Conservation (phyloP, 1,139 yeast genomes). For the Magnusiomyces ingens region DNA sequence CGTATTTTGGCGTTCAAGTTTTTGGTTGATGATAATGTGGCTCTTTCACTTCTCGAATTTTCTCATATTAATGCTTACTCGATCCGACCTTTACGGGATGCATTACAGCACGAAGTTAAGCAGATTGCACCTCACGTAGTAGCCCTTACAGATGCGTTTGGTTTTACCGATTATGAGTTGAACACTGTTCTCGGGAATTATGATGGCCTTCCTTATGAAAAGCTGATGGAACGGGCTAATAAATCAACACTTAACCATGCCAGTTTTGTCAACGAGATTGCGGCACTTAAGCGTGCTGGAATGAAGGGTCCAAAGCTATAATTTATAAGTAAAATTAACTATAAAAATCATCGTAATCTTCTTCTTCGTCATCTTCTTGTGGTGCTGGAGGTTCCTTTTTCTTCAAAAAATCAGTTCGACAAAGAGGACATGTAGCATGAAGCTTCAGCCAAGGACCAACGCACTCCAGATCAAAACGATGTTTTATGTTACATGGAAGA, state of each 20-base stretch:
- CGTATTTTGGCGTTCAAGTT: constrained; percentile 26
- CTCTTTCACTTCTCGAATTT: constrained; percentile 32
- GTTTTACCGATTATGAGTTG: constrained; percentile 12
- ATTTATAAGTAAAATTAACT: constrained; percentile 1
- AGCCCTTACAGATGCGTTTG: constrained; percentile 12
- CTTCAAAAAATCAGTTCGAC: constrained; percentile 62
- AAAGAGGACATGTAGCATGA: constrained; percentile 81
- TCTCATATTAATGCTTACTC: constrained; percentile 40
- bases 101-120: constrained; percentile 41
- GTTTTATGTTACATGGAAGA: constrained; percentile 67
- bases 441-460: constrained; percentile 81
- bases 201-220: constrained; percentile 11
- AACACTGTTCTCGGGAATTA: constrained; percentile 11
- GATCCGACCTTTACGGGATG: constrained; percentile 24
- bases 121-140: constrained; percentile 7
- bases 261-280: not conserved
- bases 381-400: constrained; percentile 42
- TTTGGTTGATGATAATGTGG: not conserved
- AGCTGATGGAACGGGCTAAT: not conserved
- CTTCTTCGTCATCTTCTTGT: constrained; percentile 56
- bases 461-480: constrained; percentile 82
- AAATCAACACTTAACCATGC: constrained; percentile 1
- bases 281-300: not conserved
- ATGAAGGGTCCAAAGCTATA: not conserved
- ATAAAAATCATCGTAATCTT: constrained; percentile 67